Evolutionary conservation across 179 eudicot species (phyloP).

Genomic region (Amaranthus tricolor): DNA sequence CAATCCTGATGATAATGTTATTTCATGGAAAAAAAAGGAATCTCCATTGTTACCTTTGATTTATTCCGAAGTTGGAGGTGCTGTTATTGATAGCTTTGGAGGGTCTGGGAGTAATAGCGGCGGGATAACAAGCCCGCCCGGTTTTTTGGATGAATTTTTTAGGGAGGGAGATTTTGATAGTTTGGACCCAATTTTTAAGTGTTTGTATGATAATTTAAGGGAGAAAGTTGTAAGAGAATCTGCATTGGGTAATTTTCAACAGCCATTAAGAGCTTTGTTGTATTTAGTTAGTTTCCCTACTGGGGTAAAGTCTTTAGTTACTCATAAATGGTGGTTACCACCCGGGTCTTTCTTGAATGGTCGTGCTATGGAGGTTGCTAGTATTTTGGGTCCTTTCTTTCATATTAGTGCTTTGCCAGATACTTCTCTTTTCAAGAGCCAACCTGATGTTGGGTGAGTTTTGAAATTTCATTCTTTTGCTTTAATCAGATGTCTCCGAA

Average conservation of each 20-base stretch:
- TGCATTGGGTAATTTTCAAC: constrained; percentile 94
- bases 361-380: constrained; percentile 88
- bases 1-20: neutral
- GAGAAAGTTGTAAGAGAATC: constrained; percentile 75
- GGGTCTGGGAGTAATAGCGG: constrained; percentile 46
- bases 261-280: constrained; percentile 80
- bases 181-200: constrained; percentile 75
- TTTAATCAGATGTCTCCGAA: too few species aligned
- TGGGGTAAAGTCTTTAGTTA: constrained; percentile 71
- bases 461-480: neutral
- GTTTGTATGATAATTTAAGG: constrained; percentile 87
- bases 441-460: constrained; percentile 97
- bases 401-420: constrained; percentile 94
- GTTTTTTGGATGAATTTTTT: constrained; percentile 81
- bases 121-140: constrained; percentile 54
- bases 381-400: constrained; percentile 93
- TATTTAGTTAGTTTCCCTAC: constrained; percentile 60
- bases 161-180: constrained; percentile 78
- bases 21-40: constrained; percentile 24
- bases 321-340: constrained; percentile 93
- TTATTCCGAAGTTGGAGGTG: constrained; percentile 56
- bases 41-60: constrained; percentile 73
- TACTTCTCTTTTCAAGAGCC: constrained; percentile 68
- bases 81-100: constrained; percentile 55
- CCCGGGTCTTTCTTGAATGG: constrained; percentile 75